Evolutionary conservation across 2,329 filamentous ascomycete species (phyloP).

Genomic region (Curvularia sp.): DNA sequence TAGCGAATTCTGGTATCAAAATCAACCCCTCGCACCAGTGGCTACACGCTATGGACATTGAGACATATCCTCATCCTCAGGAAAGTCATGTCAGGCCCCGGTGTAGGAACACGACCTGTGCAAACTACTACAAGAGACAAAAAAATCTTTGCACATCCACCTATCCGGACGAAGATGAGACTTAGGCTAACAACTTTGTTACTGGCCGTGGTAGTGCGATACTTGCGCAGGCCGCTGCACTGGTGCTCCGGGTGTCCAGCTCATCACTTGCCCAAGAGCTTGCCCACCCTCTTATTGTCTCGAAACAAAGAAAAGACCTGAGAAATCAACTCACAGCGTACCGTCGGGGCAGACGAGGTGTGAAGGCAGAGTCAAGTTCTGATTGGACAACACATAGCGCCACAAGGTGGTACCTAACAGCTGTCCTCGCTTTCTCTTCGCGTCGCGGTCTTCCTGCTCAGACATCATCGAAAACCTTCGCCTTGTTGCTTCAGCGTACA

Average conservation of each 20-base stretch:
- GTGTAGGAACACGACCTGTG: slow-evolving; percentile 19
- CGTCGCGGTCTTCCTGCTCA: neutral
- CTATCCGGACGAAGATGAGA: neutral
- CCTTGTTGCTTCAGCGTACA: neutral
- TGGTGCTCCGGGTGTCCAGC: neutral
- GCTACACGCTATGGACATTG: slow-evolving; percentile 29
- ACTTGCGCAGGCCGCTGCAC: neutral
- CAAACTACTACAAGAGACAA: neutral
- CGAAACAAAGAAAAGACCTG: too few species aligned
- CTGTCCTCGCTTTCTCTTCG: neutral
- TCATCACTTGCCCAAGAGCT: too few species aligned
- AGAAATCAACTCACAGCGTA: too few species aligned
- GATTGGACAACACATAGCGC: neutral
- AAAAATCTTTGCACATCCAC: neutral
- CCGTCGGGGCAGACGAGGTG: too few species aligned
- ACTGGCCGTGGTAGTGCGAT: neutral
- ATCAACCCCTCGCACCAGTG: slow-evolving; percentile 25
- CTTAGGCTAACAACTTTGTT: neutral
- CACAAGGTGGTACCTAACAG: neutral
- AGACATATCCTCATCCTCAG: slow-evolving; percentile 25
- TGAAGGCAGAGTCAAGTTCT: neutral
- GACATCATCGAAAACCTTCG: neutral
- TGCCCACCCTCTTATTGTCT: too few species aligned
- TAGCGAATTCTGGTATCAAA: neutral
- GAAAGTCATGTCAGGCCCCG: slow-evolving; percentile 24